Conservation (phyloP, 106 monocot species). For the Iris macrosiphon region DNA sequence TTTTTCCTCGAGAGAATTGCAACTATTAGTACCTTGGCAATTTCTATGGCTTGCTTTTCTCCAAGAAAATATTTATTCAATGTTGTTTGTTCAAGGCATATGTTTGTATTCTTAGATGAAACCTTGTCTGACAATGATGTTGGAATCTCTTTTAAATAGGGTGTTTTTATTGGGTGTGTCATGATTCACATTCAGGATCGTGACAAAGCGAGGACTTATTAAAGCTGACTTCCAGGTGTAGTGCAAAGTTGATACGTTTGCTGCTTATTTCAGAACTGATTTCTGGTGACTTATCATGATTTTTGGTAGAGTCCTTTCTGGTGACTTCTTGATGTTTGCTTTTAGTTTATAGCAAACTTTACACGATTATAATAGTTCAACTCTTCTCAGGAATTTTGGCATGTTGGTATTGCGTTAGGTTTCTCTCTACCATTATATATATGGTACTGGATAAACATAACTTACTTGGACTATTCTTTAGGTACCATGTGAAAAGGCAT, state of each 20-base stretch:
- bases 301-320: conserved; percentile 46
- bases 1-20: conserved; percentile 14
- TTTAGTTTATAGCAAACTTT: conserved; percentile 26
- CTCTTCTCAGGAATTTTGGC: conserved; percentile 12
- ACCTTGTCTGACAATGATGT: conserved; percentile 60
- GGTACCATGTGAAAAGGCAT: too few relatives aligned
- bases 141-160: conserved; percentile 94
- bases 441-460: too few relatives aligned
- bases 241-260: conserved; percentile 49
- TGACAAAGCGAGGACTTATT: conserved; percentile 64
- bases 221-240: conserved; percentile 61
- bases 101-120: conserved; percentile 34
- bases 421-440: too few relatives aligned
- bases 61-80: conserved; percentile 6
- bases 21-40: neutral
- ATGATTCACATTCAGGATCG: conserved; percentile 81
- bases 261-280: conserved; percentile 45
- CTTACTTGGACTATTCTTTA: too few relatives aligned
- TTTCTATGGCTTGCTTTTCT: conserved; percentile 10
- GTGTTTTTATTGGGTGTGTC: conserved; percentile 87
- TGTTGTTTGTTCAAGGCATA: conserved; percentile 30
- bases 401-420: conserved; percentile 6
- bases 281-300: conserved; percentile 38
- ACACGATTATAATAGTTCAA: conserved; percentile 17
- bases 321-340: conserved; percentile 24